Evolutionary conservation across 192 early-diverging fungal genomes (phyloP), one percentile per base, ranked within the genome.

Genomic region (Chytriomyces hyalinus): DNA sequence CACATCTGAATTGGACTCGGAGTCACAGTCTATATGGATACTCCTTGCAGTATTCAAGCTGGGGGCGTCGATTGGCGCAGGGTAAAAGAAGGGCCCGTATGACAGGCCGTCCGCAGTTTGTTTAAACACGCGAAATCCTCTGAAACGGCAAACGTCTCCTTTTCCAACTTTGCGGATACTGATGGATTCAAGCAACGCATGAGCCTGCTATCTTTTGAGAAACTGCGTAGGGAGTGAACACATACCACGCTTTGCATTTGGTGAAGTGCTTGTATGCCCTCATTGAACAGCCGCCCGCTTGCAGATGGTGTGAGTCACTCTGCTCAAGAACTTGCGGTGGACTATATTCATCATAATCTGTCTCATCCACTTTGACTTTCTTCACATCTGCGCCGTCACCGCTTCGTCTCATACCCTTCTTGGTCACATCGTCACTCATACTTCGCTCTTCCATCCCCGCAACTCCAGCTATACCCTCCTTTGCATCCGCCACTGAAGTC

Each of bases 71-170:
- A 28, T 48, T 17, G 46, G 13, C 3, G n/a, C 15, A 11, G 49
- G 47, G 9, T 10, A n/a, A 13, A 49, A 20, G n/a, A n/a, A 68
- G 47, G 70, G 70, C 15, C 70, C 70, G 24, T 72, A 72, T 7
- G 11, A n/a, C 6, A 72, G 53, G 26, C 24, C 26, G 15, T 72
- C 70, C 3, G 49, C 15, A 13, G n/a, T 20, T 43, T 72, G 57
- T 36, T 72, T 50, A 36, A 72, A 72, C 6, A 59, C 53, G 22
- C 70, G 49, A 43, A 72, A 60, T 13, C 22, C 22, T 36, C 15
- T 60, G 70, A 72, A 72, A 7, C 72, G 72, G 63, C 72, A 73
- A 7, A n/a, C 26, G 44, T 73, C 72, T 17, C 72, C 72, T 43
- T 63, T 71, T 4, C 70, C 72, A 28, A 28, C 45, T 46, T 73